Base-by-base conservation (phyloP, 768 basidiomycete species). In the Tubosaeta brunneosetosa region DNA sequence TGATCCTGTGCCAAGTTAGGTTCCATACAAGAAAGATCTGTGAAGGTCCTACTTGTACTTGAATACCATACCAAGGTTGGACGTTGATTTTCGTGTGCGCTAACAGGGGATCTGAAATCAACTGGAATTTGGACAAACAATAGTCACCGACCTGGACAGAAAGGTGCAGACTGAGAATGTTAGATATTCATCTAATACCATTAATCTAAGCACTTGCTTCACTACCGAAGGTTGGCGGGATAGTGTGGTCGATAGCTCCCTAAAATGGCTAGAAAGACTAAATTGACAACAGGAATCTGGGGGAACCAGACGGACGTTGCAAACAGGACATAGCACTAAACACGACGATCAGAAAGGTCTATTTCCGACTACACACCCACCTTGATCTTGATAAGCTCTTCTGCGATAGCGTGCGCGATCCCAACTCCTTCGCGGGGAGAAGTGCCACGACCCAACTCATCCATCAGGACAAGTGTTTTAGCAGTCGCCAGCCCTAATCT, bases 361-460 rank as follows among this genome's bases (percentile, higher is more conserved):
- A n/a, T 41, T 17, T 36, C 32, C 16, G 32, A 51, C 36, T 43
- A 40, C 40, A 36, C 22, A 56, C 75, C 37, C 31, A 88, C 94
- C 75, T 88, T 89, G 44, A 79, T 72, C 46, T 72, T 73, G 59
- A 97, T 84, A 50, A 85, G 79, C 64, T 71, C 88, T 72, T 85
- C 92, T 14, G 81, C 89, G 60, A 92, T 88, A 13, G 91, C 89
- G 69, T 91, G 85, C 1, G 88, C 83, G 53, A 93, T 88, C 4
- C 89, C 91, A 14, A 88, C 71, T 10, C 81, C 95, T 71, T 88
- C 95, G 31, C 75, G 71, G 0, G 94, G 86, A 3, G 90, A 87
- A 2, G 95, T 98, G 1, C 95, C 95, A 31, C 94, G 79, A 0
- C 95, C 95, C 6, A 98, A 77, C 67, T 99, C 97, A 64, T 99